A percentile compares a stretch with the other conserved stretches of the same genome.
These are phyloP conservation scores for Saitoella complicata DNA, from an alignment of 805 yeast genomes.

Conservation along the genomic window DNA sequence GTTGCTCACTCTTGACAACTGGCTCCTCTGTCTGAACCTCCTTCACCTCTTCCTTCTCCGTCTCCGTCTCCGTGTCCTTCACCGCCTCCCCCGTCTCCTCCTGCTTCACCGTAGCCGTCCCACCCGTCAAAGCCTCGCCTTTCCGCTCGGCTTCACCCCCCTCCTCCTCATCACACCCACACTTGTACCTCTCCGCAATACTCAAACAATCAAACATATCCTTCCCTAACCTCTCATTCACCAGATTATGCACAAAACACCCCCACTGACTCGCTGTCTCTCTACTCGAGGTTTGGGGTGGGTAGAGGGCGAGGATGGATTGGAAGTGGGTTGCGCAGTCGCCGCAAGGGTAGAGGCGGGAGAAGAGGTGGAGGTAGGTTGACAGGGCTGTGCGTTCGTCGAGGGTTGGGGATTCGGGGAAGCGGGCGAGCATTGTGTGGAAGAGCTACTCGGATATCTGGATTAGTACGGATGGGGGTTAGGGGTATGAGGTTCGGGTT, in stretches of 20 bases:
- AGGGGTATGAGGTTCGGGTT: too few species aligned
- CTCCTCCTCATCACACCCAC: constrained; percentile 49
- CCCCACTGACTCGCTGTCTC: constrained; percentile 90
- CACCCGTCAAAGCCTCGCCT: too few species aligned
- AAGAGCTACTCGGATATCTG: too few species aligned
- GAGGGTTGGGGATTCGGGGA: constrained; percentile 62
- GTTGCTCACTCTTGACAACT: too few species aligned
- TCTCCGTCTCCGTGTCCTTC: too few species aligned
- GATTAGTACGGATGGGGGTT: too few species aligned
- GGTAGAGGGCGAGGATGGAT: constrained; percentile 46
- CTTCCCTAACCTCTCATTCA: constrained; percentile 55
- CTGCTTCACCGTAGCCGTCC: too few species aligned
- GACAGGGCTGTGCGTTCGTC: constrained; percentile 47
- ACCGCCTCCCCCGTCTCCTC: too few species aligned
- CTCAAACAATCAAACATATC: constrained; percentile 71
- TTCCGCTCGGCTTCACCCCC: too few species aligned
- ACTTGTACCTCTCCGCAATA: constrained; percentile 79
- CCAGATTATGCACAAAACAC: constrained; percentile 77
- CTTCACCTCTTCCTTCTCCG: too few species aligned
- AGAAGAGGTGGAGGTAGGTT: constrained; percentile 55
- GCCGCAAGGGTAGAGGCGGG: constrained; percentile 91
- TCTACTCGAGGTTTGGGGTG: constrained; percentile 69
- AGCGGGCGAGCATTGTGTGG: constrained; percentile 83
- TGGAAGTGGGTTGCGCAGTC: constrained; percentile 92
- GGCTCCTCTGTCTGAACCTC: too few species aligned